Base-by-base conservation (phyloP, 1,139 yeast genomes). In the Zhuliangozyma blackwelliae region DNA sequence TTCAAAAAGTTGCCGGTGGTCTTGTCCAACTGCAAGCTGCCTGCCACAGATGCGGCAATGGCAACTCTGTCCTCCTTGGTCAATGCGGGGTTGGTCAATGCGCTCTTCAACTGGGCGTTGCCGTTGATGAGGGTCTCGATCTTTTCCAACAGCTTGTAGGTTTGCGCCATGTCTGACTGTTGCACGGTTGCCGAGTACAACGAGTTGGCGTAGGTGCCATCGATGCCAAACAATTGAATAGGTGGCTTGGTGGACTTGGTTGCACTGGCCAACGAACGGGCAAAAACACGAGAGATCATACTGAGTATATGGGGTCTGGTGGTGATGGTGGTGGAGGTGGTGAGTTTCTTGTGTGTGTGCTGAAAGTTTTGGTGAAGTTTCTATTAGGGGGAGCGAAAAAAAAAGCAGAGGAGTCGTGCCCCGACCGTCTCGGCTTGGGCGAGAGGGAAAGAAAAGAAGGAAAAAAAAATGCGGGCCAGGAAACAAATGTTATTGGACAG, bases 201-300 rank as follows among this genome's bases (percentile, higher is more conserved):
- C 35, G 99, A 97, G 45, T 88, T 77, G 54, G 98, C 98, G 63
- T 92, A 92, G 47, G 97, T 89, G 60, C 97, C 98, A 52, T 90
- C 97, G 50, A 92, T 71, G 48, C 98, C 98, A 58, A 79, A 90
- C 63, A 92, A 78, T 75, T 89, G 96, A 48, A 90, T 84, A 42
- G 97, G 97, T 44, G 95, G 94, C 65, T 81, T 82, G 55, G 77
- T 75, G 41, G 73, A 54, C 56, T 74, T 72, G 52, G 77, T 61
- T 50, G 85, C 75, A 42, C 86, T 68, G 50, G 88, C 85, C 72
- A 87, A 65, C 44, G 83, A 68, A 71, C 92, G 84, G 62, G 72
- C 61, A 64, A 82, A 80, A 54, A 75, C 72, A 73, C 86, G 83
- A 54, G 82, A 69, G 27, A 38, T 34, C 43, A 37, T 40, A n/a